Evolutionary conservation across 1,284 basidiomycete species (phyloP), one percentile per base, ranked within the genome.

Genomic region (Nidula niveotomentosa): DNA sequence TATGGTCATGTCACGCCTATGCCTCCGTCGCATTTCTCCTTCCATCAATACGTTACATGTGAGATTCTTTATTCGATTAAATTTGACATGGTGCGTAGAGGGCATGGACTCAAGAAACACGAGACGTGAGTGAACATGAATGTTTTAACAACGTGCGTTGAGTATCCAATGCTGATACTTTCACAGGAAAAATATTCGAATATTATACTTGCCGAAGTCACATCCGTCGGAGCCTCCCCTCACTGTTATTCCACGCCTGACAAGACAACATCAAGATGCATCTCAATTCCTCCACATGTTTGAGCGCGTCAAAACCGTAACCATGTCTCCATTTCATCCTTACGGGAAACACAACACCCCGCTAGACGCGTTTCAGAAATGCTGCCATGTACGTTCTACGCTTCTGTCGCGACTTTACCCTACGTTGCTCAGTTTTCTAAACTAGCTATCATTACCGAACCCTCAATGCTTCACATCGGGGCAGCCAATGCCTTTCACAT

Each of bases 191-290:
- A 60, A 52, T 33, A 67, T 74, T 46, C 69, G 67, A 10, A 65
- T 75, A 18, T 60, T 69, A 30, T 76, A 76, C 58, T 65, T 77
- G 13, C 77, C 76, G 6, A 77, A 77, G 60, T 68, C 75, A 13
- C 66, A 69, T 53, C 77, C 76, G 4, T 48, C 59, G 8, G 56
- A 67, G 34, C 71, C 73, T 12, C 65, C 73, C 0, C 45, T 75
- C 36, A 53, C 63, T 23, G 59, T 60, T 12, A 68, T 70, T 44
- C 68, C 69, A 17, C 60, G 60, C 23, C 62, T 66, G 7, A 59
- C 60, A 8, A 39, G 36, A 47, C 53, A 56, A 9, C 44, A 48
- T 23, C 23, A 53, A 17, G 58, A 63, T 23, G 41, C 53, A 8
- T 56, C 59, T 9, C 36, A 46, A 35, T 56, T 58, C 46, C 55